Percentiles rank a stretch among this genome's conserved stretches.
These are phyloP conservation scores for Plasmodium chabaudi DNA, from an alignment of 169 alveolate species.

Conservation along the genomic window DNA sequence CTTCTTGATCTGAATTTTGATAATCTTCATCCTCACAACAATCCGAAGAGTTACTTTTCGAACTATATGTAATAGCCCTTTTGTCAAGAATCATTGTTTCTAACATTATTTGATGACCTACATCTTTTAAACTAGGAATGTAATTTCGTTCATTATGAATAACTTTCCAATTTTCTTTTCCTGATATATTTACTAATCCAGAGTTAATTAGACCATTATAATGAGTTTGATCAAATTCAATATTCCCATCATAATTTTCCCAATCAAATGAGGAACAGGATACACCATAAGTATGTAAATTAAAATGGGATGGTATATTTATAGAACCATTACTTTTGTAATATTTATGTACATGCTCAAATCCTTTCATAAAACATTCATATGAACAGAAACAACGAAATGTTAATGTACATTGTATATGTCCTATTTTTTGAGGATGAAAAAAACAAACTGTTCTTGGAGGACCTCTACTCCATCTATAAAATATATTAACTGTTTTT, in stretches of 20 bases:
- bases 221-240: slow-evolving; percentile 83
- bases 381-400: slow-evolving; percentile 84
- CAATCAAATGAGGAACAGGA: slow-evolving; percentile 85
- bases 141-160: slow-evolving; percentile 81
- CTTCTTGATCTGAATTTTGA: background rate
- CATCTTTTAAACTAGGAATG: slow-evolving; percentile 82
- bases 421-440: slow-evolving; percentile 84
- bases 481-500: slow-evolving; percentile 74
- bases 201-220: slow-evolving; percentile 79
- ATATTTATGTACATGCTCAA: slow-evolving; percentile 82
- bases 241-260: slow-evolving; percentile 79
- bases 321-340: slow-evolving; percentile 80
- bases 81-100: slow-evolving; percentile 80
- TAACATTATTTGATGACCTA: slow-evolving; percentile 83
- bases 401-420: slow-evolving; percentile 84
- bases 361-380: slow-evolving; percentile 81
- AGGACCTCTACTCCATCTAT: slow-evolving; percentile 87
- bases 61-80: slow-evolving; percentile 24
- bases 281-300: slow-evolving; percentile 85
- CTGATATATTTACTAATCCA: slow-evolving; percentile 77
- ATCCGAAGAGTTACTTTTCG: background rate
- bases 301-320: slow-evolving; percentile 83
- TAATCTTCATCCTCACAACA: background rate
- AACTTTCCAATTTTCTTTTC: slow-evolving; percentile 79
- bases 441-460: slow-evolving; percentile 86